These are phyloP conservation scores for Euptelea pleiosperma DNA, from an alignment of 164 flowering plant species.

Conservation along the genomic window DNA sequence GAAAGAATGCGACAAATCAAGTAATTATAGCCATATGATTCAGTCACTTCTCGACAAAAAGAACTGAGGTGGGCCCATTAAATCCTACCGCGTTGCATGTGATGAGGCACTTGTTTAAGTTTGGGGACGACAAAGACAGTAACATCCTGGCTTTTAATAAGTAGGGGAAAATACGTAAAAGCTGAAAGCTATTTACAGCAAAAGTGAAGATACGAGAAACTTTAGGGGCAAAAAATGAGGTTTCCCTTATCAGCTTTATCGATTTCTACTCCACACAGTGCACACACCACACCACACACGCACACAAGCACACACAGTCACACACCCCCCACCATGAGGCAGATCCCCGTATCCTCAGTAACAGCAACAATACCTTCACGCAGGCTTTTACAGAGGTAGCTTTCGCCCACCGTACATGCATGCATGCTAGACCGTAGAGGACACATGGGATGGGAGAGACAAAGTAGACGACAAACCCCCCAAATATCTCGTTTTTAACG, in stretches of 20 bases:
- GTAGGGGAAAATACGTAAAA: too few species aligned
- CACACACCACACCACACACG: neutral
- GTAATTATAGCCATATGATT: too few species aligned
- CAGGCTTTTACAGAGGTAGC: conserved; percentile 28
- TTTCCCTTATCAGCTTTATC: neutral
- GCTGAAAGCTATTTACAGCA: too few species aligned
- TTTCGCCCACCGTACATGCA: conserved; percentile 15
- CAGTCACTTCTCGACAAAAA: too few species aligned
- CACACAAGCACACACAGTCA: neutral
- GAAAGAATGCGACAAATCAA: too few species aligned
- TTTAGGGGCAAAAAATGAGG: too few species aligned
- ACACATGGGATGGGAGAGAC: conserved; percentile 1
- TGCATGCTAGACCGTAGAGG: neutral
- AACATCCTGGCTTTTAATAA: too few species aligned
- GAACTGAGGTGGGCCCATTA: too few species aligned
- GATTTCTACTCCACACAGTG: conserved; percentile 1
- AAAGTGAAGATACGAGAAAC: too few species aligned
- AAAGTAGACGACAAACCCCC: neutral
- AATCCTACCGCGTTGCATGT: too few species aligned
- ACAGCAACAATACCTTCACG: conserved; percentile 26
- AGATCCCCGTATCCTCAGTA: conserved; percentile 24
- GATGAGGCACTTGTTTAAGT: too few species aligned
- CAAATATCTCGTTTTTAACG: neutral
- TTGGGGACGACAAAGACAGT: too few species aligned
- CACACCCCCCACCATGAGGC: neutral